These are phyloP conservation scores for Pouteria campechiana DNA, from an alignment of 179 eudicot genomes.

Conservation along the genomic window DNA sequence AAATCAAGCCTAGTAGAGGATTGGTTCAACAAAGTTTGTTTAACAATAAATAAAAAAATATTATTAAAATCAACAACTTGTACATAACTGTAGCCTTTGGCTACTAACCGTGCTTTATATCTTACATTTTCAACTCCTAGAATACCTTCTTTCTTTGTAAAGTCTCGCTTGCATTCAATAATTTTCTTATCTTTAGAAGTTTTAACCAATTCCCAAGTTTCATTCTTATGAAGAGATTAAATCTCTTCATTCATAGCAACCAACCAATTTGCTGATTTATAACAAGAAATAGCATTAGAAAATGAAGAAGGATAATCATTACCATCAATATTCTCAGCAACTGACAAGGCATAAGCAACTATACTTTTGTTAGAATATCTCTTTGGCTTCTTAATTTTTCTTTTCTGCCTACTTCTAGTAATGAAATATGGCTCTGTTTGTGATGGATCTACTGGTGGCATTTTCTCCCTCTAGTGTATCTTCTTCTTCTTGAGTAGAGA, in stretches of 20 bases:
- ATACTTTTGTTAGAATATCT: not conserved
- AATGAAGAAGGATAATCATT: not conserved
- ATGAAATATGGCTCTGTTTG: no score
- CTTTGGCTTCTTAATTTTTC: not conserved
- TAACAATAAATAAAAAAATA: not conserved
- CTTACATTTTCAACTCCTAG: not conserved
- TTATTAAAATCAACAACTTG: not conserved
- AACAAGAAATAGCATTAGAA: not conserved
- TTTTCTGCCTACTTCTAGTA: not conserved
- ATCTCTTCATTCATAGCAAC: constrained; percentile 1
- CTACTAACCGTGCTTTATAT: not conserved
- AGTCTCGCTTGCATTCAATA: not conserved
- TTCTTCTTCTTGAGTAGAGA: no score
- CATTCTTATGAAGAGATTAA: not conserved
- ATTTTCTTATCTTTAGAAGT: not conserved
- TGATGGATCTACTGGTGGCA: no score
- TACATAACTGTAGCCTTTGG: not conserved
- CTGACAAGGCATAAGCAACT: no score
- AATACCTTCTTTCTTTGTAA: not conserved
- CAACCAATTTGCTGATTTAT: not conserved
- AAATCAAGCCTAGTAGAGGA: no score
- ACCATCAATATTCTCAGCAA: not conserved
- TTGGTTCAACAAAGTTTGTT: no score
- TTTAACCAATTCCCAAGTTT: not conserved
- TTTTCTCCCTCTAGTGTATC: no score